Conservation (phyloP, 2,329 filamentous ascomycete genomes). For the Meredithiella fracta region DNA sequence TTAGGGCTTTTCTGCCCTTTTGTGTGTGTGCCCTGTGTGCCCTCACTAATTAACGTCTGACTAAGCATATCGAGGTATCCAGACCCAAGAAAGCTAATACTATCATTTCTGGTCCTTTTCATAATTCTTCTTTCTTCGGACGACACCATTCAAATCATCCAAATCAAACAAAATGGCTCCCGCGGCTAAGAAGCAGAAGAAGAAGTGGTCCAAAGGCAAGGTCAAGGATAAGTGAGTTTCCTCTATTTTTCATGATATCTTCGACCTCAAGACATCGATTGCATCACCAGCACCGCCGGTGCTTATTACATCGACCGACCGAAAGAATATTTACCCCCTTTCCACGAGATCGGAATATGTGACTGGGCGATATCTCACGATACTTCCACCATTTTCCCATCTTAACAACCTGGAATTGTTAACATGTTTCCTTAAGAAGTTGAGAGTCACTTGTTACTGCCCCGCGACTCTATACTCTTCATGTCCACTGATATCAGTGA, state of each 20-base stretch:
- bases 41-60: slow-evolving; percentile 14
- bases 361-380: background rate
- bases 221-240: slow-evolving; percentile 78
- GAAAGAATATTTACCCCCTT: background rate
- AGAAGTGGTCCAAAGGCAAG: slow-evolving; percentile 40
- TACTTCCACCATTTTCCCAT: background rate
- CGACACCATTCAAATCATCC: slow-evolving; percentile 15
- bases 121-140: slow-evolving; percentile 14
- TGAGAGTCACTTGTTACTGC: background rate
- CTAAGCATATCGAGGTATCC: slow-evolving; percentile 11
- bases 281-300: background rate
- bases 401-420: background rate
- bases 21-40: slow-evolving; percentile 15
- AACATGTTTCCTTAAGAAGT: background rate
- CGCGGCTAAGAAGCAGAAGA: slow-evolving; percentile 36
- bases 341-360: background rate
- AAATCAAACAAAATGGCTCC: slow-evolving; percentile 31
- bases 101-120: slow-evolving; percentile 13
- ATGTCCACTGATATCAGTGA: background rate
- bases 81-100: slow-evolving; percentile 14
- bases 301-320: background rate
- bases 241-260: background rate
- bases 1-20: slow-evolving; percentile 29
- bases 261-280: background rate
- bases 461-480: background rate